Evolutionary conservation across 306 rosid species (phyloP), one percentile per base, ranked within the genome.

Genomic region (Castanea sativa): DNA sequence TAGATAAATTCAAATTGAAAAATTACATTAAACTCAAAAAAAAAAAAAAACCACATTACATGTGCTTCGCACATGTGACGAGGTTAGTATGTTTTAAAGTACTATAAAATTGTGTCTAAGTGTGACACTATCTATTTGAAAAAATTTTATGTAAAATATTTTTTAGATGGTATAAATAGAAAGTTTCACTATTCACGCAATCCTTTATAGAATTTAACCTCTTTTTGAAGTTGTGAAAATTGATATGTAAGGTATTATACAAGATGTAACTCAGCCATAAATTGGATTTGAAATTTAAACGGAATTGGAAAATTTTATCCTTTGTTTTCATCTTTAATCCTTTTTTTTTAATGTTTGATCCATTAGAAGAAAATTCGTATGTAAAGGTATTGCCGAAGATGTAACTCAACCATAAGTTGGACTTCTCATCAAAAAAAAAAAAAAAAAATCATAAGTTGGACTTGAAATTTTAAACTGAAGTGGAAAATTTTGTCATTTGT

Each of bases 31-130:
- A 38, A 38, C 11, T 38, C 11, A 38, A 38, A 38, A 29, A 7
- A 38, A 0, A 38, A 38, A 7, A 29, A 29, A 29, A 2, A 6
- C 2, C 0, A 0, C 0, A 41, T 41, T 0, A 0, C 12, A 41
- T 0, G 0, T 38, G 3, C 3, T 2, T 1, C 7, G 11, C 11
- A 2, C 1, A 0, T 38, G 45, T 41, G 3, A 41, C 8, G 45
- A 41, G 45, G 12, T 0, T 41, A 41, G 11, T 41, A 41, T 41
- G 3, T 41, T 41, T 41, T 41, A 41, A 41, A 41, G 45, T 41
- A 41, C 45, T 41, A 41, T 7, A 2, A 38, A 8, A 41, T 41
- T 41, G 12, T 41, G 45, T 41, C 45, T 41, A 41, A 41, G 3
- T 41, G 45, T 41, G 45, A 41, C 2, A 8, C 45, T 41, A 41